These are phyloP conservation scores for Fusarium camptoceras DNA, from an alignment of 2,329 filamentous ascomycete species.

Conservation along the genomic window DNA sequence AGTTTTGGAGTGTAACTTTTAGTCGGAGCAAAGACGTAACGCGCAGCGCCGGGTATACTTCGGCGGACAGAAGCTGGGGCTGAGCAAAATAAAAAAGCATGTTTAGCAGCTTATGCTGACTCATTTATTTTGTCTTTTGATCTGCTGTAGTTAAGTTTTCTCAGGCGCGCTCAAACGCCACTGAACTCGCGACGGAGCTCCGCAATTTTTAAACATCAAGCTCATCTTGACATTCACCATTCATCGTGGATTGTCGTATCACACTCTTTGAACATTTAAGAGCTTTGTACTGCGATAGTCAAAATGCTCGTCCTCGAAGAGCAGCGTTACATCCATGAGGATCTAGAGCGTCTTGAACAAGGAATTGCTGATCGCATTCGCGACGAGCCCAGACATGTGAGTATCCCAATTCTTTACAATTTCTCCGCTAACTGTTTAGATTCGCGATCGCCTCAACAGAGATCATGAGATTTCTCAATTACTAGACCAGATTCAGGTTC, in stretches of 20 bases:
- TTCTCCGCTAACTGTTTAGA: slow-evolving; percentile 61
- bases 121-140: neutral
- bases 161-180: slow-evolving; percentile 38
- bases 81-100: neutral
- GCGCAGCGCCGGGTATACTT: slow-evolving; percentile 48
- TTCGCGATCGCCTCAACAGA: slow-evolving; percentile 87
- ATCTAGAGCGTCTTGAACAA: slow-evolving; percentile 94
- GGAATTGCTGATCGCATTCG: slow-evolving; percentile 89
- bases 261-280: neutral
- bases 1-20: slow-evolving; percentile 46
- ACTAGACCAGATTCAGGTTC: slow-evolving; percentile 85
- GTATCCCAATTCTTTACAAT: slow-evolving; percentile 47
- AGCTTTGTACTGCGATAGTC: neutral
- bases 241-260: neutral
- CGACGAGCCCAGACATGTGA: slow-evolving; percentile 88
- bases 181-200: slow-evolving; percentile 45
- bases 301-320: slow-evolving; percentile 91
- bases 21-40: slow-evolving; percentile 20
- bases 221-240: slow-evolving; percentile 26
- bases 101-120: neutral
- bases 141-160: neutral
- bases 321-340: slow-evolving; percentile 93
- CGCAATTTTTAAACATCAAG: slow-evolving; percentile 45
- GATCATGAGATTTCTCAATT: slow-evolving; percentile 94
- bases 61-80: slow-evolving; percentile 32